A percentile compares a stretch with the other conserved stretches of the same genome.
Evolutionary conservation across 148 eudicot genomes (phyloP).

Genomic region (Amaranthus cruentus): DNA sequence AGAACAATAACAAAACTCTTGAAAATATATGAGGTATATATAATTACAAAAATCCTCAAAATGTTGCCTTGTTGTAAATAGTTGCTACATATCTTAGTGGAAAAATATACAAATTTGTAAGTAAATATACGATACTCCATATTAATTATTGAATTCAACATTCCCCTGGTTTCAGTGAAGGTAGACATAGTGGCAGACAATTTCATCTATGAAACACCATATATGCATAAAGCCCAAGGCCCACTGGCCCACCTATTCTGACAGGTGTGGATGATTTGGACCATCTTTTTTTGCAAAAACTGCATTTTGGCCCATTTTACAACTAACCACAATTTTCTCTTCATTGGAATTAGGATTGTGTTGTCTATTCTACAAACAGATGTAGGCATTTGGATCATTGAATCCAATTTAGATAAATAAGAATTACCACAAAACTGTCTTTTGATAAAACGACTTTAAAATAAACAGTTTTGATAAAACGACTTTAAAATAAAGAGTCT

Average conservation of each 20-base stretch:
- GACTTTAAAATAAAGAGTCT: too few relatives aligned
- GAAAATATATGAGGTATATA: not conserved
- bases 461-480: too few relatives aligned
- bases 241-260: not conserved
- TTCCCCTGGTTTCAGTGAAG: not conserved
- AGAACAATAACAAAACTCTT: not conserved
- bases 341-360: not conserved
- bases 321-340: not conserved
- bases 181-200: conserved; percentile 14
- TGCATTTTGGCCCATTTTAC: not conserved
- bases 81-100: conserved; percentile 6
- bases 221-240: not conserved
- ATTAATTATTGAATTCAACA: not conserved
- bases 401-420: too few relatives aligned
- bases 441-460: too few relatives aligned
- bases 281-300: not conserved
- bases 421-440: too few relatives aligned
- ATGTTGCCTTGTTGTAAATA: not conserved
- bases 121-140: not conserved
- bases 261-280: conserved; percentile 1
- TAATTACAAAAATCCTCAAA: not conserved
- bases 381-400: too few relatives aligned
- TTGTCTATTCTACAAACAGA: too few relatives aligned
- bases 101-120: not conserved
- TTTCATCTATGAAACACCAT: not conserved